phyloP scores from a whole-genome alignment of 2,329 filamentous ascomycete genomes.

The Penicillium sp. region DNA sequence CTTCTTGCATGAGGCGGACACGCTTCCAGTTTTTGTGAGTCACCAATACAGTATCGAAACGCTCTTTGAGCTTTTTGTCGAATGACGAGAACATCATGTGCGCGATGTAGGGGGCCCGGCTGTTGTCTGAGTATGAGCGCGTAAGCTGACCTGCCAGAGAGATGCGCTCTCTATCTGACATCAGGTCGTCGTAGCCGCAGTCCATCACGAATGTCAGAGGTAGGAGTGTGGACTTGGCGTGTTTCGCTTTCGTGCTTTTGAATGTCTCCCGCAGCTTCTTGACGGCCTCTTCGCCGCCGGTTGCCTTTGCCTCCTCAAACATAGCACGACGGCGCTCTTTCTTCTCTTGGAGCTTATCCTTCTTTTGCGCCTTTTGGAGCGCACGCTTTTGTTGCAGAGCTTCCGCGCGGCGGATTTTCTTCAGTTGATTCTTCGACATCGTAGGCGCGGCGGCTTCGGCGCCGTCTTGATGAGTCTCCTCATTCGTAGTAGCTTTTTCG shows the following conservation, averaged over 20 bases:
- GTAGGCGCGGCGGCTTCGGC: slow-evolving; percentile 19
- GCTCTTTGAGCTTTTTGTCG: slow-evolving; percentile 65
- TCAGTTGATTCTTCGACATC: slow-evolving; percentile 81
- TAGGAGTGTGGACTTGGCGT: slow-evolving; percentile 52
- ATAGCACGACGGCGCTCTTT: slow-evolving; percentile 48
- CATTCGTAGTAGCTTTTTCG: background rate
- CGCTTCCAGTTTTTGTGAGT: slow-evolving; percentile 77
- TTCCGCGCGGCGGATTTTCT: slow-evolving; percentile 68
- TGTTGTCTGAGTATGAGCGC: slow-evolving; percentile 84
- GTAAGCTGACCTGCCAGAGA: slow-evolving; percentile 82
- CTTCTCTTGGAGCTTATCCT: slow-evolving; percentile 54
- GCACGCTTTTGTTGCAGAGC: slow-evolving; percentile 71
- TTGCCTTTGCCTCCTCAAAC: slow-evolving; percentile 34
- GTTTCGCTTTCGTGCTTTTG: slow-evolving; percentile 24
- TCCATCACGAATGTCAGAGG: slow-evolving; percentile 82
- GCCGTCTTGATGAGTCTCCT: slow-evolving; percentile 1
- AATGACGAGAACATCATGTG: slow-evolving; percentile 78
- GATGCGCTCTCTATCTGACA: slow-evolving; percentile 80
- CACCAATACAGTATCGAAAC: slow-evolving; percentile 74
- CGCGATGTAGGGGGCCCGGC: slow-evolving; percentile 60
- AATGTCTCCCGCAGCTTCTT: slow-evolving; percentile 28
- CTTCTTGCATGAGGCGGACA: slow-evolving; percentile 66
- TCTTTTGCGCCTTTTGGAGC: slow-evolving; percentile 55
- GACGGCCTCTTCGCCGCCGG: slow-evolving; percentile 25
- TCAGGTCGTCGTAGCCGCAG: slow-evolving; percentile 86